Conservation (phyloP, 2,329 filamentous ascomycete species). For the Ophiostoma triangulosporum region DNA sequence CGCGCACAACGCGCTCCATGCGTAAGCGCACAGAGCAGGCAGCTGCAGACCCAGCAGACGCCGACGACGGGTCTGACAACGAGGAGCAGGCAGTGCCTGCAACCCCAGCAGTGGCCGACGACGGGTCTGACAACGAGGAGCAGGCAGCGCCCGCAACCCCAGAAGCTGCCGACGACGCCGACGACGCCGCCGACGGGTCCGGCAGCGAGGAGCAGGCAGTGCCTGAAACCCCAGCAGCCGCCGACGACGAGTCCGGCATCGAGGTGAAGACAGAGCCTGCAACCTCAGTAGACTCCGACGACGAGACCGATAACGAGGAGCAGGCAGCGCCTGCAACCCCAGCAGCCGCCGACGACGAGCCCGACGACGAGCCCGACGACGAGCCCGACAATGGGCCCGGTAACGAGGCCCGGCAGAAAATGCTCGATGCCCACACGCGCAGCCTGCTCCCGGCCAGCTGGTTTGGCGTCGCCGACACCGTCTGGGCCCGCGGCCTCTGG, state of each 20-base stretch:
- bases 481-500: conserved; percentile 11
- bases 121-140: background rate
- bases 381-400: background rate
- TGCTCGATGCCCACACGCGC: background rate
- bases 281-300: too few relatives aligned
- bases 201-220: background rate
- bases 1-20: too few relatives aligned
- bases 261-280: too few relatives aligned
- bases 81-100: too few relatives aligned
- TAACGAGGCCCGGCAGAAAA: too few relatives aligned
- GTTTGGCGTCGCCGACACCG: conserved; percentile 9
- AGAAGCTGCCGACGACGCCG: background rate
- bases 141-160: too few relatives aligned
- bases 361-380: background rate
- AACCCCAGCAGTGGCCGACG: too few relatives aligned
- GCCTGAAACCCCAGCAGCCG: background rate
- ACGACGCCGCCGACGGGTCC: too few relatives aligned
- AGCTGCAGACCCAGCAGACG: background rate
- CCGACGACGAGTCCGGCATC: background rate
- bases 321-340: too few relatives aligned
- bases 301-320: background rate
- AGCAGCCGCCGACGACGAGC: background rate
- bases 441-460: conserved; percentile 5
- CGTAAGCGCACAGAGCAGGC: background rate
- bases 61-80: background rate